Percentiles rank a stretch among this genome's conserved stretches.
phyloP scores from a whole-genome alignment of 176 grass and related monocot species.

The Bromus sterilis region DNA sequence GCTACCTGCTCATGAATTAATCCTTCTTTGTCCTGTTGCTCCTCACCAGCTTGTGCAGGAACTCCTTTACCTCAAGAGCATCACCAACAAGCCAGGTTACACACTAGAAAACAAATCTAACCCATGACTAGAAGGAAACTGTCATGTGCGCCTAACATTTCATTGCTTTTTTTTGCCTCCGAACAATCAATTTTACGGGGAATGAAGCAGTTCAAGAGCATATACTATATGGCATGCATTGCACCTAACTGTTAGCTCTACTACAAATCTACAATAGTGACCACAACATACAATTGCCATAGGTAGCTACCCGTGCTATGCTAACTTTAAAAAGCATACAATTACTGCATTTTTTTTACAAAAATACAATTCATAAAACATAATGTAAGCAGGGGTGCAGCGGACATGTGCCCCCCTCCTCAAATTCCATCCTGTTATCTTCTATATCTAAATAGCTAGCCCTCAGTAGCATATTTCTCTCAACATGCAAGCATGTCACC shows the following conservation, averaged over 20 bases:
- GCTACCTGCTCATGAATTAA: not conserved
- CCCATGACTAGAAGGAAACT: not conserved
- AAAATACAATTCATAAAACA: no score
- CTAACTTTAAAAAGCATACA: not conserved
- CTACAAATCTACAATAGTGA: not conserved
- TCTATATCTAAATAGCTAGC: no score
- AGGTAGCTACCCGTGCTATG: not conserved
- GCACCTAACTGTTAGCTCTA: not conserved
- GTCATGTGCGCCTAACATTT: not conserved
- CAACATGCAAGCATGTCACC: no score
- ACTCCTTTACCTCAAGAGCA: conserved; percentile 24
- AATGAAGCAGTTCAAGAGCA: not conserved
- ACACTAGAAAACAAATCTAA: not conserved
- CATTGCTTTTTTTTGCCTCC: not conserved
- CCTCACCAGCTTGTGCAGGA: conserved; percentile 27
- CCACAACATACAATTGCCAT: not conserved
- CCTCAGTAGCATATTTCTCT: no score
- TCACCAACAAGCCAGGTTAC: not conserved
- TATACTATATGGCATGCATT: not conserved
- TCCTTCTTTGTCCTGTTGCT: not conserved
- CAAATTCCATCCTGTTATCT: no score
- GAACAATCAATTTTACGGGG: not conserved
- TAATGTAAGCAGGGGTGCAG: no score
- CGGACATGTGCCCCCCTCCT: no score
- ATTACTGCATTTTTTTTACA: not conserved